These are phyloP conservation scores for Thuidium tamariscinum DNA, from an alignment of 225 moss, liverwort and hornwort genomes.

Conservation along the genomic window DNA sequence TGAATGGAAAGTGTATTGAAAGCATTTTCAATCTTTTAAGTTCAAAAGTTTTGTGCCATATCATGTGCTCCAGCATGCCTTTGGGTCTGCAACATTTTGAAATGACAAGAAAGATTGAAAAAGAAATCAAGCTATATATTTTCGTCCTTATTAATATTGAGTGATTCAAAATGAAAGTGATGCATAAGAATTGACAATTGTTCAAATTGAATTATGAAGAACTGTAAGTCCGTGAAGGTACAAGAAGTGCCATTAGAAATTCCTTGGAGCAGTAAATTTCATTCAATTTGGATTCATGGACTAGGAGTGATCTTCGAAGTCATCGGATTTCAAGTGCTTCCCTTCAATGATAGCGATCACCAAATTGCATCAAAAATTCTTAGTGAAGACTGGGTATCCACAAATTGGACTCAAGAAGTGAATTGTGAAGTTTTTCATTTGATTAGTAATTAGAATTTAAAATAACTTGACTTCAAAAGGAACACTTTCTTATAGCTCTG, in stretches of 20 bases:
- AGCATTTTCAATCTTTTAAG: neutral
- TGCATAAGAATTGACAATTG: too few relatives aligned
- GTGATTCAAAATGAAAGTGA: too few relatives aligned
- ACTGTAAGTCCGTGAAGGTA: too few relatives aligned
- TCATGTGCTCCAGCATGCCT: neutral
- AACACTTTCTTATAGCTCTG: neutral
- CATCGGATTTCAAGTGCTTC: neutral
- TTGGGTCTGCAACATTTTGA: neutral
- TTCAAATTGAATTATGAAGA: too few relatives aligned
- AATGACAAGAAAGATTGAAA: neutral
- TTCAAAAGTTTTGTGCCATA: neutral
- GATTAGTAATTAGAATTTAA: neutral
- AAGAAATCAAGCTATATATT: too few relatives aligned
- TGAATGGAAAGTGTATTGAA: neutral
- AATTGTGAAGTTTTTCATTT: neutral
- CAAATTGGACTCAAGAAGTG: neutral
- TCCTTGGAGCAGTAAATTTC: too few relatives aligned
- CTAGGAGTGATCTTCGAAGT: neutral
- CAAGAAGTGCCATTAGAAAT: too few relatives aligned
- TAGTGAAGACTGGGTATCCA: too few relatives aligned
- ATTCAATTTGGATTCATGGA: neutral
- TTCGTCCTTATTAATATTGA: too few relatives aligned
- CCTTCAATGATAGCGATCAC: too few relatives aligned
- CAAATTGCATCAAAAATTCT: neutral
- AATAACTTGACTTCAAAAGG: neutral